Percentiles rank a stretch among this genome's conserved stretches.
phyloP scores from a whole-genome alignment of 306 rosid genomes.

The Vigna reflexopilosa region DNA sequence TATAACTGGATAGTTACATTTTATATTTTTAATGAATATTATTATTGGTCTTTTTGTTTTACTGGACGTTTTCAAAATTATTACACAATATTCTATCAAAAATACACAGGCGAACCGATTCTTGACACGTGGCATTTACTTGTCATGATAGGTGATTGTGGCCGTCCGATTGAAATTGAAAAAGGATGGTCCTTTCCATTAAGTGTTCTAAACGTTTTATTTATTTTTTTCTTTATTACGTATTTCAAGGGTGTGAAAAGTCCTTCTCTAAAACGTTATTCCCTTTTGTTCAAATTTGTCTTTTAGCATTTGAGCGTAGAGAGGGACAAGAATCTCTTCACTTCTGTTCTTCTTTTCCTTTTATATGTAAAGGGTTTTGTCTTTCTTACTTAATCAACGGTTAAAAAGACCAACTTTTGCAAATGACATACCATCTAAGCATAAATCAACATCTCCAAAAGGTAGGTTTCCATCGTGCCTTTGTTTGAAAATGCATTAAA shows the following conservation, averaged over 20 bases:
- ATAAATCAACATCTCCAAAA: slow-evolving; percentile 24
- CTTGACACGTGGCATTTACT: slow-evolving; percentile 26
- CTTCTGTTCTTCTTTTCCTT: slow-evolving; percentile 10
- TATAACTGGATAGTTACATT: background rate
- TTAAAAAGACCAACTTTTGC: background rate
- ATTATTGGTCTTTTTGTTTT: background rate
- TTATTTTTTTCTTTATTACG: background rate
- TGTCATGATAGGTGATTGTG: slow-evolving; percentile 18
- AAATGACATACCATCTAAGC: slow-evolving; percentile 5
- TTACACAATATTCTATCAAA: slow-evolving; percentile 13
- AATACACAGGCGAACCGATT: slow-evolving; percentile 6
- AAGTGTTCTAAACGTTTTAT: background rate
- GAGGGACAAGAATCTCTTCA: slow-evolving; percentile 31
- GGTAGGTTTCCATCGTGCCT: slow-evolving; percentile 35
- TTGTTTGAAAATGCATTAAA: slow-evolving; percentile 19
- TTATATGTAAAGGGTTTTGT: background rate
- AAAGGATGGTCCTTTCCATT: slow-evolving; percentile 28
- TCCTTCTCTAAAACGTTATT: slow-evolving; percentile 49
- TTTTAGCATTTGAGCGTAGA: slow-evolving; percentile 51
- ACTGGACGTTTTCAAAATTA: background rate
- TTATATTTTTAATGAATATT: background rate
- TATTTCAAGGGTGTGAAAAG: background rate
- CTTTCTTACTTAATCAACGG: slow-evolving; percentile 33
- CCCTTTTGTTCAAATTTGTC: slow-evolving; percentile 52
- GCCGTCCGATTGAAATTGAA: slow-evolving; percentile 20